Evolutionary conservation across 2,329 filamentous ascomycete species (phyloP), one percentile per base, ranked within the genome.

Genomic region (Thielaviopsis euricoi): DNA sequence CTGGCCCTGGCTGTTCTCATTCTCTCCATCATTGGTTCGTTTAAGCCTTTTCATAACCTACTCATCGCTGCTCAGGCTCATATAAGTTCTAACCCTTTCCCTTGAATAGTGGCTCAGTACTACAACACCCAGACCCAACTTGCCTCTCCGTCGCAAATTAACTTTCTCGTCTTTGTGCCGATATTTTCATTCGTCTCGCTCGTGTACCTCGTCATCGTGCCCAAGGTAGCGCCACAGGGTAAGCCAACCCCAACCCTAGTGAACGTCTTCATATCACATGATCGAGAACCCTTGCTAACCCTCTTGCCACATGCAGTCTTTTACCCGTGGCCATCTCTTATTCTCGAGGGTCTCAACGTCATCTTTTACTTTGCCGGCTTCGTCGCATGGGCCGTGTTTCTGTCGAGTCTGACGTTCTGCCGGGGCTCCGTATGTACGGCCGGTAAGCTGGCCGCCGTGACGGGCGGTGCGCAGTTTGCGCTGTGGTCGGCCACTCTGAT

Each of bases 351-450:
- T 37, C 57, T 72, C 63, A 82, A 81, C 66, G 69, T 73, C 4
- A 62, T 81, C 58, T 76, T 82, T 65, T 81, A 80, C 69, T 78
- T 83, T 66, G 71, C 73, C 21, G 79, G 79, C 58, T 82, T 82
- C 69, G 73, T 81, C 63, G 77, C 77, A 10, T 72, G 82, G 21
- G 71, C 77, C 50, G 73, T 77, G 61, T 82, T 81, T 68, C 74
- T 83, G 62, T 70, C 73, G 65, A 70, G 70, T 56, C 70, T 83
- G 54, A 68, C 76, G 58, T 79, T 80, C 69, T 83, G 80, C 68
- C 71, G 73, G 26, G 80, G 80, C 49, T 71, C 70, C 43, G 76
- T 82, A 25, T 84, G 81, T 69, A 71, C 71, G 23, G 73, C 76
- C 13, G 78, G 77, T 48, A 75, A 76, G 21, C 77, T 77, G 50